phyloP scores from a whole-genome alignment of 2,329 filamentous ascomycete species.

The Colletotrichum spinosum region DNA sequence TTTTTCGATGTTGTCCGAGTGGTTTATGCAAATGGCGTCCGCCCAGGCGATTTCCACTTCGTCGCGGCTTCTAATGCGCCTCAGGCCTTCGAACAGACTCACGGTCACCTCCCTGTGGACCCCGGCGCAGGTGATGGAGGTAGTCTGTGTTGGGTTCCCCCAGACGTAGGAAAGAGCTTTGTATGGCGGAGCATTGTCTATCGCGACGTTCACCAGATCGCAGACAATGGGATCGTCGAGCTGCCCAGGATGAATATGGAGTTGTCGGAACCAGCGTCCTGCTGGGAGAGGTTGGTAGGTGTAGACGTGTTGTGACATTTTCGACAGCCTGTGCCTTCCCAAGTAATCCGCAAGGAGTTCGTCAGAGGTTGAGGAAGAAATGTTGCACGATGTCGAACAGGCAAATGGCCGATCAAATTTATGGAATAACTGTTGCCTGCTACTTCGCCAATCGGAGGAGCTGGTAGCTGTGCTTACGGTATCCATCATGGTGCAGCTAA shows the following conservation, averaged over 20 bases:
- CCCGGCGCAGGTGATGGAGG: neutral
- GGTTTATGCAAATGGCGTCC: constrained; percentile 43
- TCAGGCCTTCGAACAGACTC: neutral
- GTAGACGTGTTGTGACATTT: neutral
- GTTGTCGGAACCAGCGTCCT: constrained; percentile 4
- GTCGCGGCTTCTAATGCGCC: constrained; percentile 9
- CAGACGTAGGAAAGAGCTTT: constrained; percentile 42
- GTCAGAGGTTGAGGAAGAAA: too few relatives aligned
- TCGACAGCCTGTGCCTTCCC: neutral
- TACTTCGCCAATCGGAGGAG: too few relatives aligned
- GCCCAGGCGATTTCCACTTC: constrained; percentile 37
- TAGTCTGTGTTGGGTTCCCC: constrained; percentile 27
- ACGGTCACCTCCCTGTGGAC: neutral
- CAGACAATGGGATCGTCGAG: constrained; percentile 1
- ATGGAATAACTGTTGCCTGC: too few relatives aligned
- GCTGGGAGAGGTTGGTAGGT: neutral
- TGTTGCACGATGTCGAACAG: too few relatives aligned
- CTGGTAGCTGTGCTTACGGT: too few relatives aligned
- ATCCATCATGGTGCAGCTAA: too few relatives aligned
- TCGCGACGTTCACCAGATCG: neutral
- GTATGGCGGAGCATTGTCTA: constrained; percentile 31
- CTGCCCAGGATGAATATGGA: neutral
- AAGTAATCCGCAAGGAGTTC: too few relatives aligned
- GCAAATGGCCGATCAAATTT: too few relatives aligned
- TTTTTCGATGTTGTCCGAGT: constrained; percentile 37